Percentiles rank a stretch among this genome's conserved stretches.
Conservation (phyloP, 176 grass and related monocot species). For the Thinopyrum elongatum region DNA sequence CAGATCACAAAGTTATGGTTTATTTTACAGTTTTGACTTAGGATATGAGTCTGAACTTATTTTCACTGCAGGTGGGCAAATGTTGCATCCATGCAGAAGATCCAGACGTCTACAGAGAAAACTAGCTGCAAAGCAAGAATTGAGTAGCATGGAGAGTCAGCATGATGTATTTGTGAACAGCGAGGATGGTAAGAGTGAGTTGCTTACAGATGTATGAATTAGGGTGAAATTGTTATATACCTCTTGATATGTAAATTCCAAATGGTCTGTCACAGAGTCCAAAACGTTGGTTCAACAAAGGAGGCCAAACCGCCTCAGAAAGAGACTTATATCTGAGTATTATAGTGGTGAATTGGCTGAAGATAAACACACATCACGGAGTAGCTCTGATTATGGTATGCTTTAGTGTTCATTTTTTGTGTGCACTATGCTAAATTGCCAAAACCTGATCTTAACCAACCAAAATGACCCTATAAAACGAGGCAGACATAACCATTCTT, state of each 20-base stretch:
- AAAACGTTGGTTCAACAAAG: neutral
- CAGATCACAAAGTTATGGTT: neutral
- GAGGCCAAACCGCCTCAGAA: slow-evolving; percentile 23
- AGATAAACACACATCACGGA: neutral
- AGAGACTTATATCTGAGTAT: neutral
- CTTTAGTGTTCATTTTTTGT: neutral
- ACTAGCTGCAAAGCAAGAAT: neutral
- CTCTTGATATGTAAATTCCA: neutral
- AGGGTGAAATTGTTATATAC: neutral
- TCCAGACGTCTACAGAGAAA: slow-evolving; percentile 3
- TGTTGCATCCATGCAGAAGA: slow-evolving; percentile 7
- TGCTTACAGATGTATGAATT: neutral
- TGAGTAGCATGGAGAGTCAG: neutral
- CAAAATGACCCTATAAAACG: no score
- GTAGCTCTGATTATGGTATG: slow-evolving; percentile 30
- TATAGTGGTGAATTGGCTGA: neutral
- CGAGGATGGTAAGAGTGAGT: slow-evolving; percentile 13
- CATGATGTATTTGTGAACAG: slow-evolving; percentile 6
- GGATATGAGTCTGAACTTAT: neutral
- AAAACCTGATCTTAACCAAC: no score
- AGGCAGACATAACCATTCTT: neutral
- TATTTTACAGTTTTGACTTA: neutral
- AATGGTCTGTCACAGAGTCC: slow-evolving; percentile 13
- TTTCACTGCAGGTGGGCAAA: neutral
- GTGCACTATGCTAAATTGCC: neutral